These are phyloP conservation scores for Ophiocordyceps camponoti-rufipedis DNA, from an alignment of 2,329 filamentous ascomycete genomes.

Conservation along the genomic window DNA sequence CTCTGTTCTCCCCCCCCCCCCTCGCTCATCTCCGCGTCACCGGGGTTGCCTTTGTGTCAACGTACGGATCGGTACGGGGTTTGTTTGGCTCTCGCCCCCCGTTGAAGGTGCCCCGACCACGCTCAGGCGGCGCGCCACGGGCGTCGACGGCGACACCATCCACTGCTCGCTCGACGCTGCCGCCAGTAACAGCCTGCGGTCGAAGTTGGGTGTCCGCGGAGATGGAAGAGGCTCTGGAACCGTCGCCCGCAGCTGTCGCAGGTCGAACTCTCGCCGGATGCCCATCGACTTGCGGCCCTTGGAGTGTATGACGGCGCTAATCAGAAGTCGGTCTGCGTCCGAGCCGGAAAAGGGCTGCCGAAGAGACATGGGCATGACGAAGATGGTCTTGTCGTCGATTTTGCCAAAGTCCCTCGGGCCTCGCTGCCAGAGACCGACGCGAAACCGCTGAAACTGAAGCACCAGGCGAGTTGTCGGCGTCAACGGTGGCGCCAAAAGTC, in stretches of 20 bases:
- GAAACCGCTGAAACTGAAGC: constrained; percentile 8
- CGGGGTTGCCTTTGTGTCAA: background rate
- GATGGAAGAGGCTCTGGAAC: constrained; percentile 17
- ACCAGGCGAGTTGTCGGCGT: background rate
- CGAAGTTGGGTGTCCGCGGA: constrained; percentile 5
- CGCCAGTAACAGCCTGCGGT: constrained; percentile 4
- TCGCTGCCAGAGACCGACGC: constrained; percentile 7
- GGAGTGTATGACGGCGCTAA: constrained; percentile 12
- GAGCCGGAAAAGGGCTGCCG: constrained; percentile 3
- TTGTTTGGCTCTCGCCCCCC: background rate
- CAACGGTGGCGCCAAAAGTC: background rate
- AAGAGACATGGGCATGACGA: constrained; percentile 10
- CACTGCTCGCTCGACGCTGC: background rate
- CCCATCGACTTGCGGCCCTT: constrained; percentile 24
- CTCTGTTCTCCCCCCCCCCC: background rate
- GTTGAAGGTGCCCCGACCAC: background rate
- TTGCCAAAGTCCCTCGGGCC: constrained; percentile 5
- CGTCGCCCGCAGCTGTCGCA: constrained; percentile 26
- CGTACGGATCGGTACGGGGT: constrained; percentile 4
- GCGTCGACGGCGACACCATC: background rate
- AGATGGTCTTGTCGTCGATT: constrained; percentile 6
- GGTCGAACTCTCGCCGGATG: constrained; percentile 30
- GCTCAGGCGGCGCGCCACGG: no score
- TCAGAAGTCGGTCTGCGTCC: constrained; percentile 5
- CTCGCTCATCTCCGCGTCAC: background rate